Evolutionary conservation across 1,284 basidiomycete species (phyloP).

Genomic region (Cryptococcus floricola): DNA sequence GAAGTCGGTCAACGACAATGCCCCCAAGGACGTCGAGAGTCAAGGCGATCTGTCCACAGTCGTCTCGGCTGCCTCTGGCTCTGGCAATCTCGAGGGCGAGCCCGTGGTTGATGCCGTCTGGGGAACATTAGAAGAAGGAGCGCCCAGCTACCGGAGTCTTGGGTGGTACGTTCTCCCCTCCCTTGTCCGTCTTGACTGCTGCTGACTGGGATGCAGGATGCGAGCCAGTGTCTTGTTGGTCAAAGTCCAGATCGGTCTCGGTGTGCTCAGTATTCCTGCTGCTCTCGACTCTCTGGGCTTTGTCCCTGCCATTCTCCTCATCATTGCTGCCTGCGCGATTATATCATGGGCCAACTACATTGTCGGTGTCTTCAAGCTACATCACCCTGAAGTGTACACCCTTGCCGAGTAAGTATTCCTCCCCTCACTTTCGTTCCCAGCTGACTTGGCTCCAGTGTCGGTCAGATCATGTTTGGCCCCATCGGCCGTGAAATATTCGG

Average conservation of each 20-base stretch:
- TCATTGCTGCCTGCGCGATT: constrained; percentile 40
- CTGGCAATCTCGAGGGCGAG: too few species aligned
- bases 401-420: constrained; percentile 16
- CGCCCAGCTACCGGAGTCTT: constrained; percentile 40
- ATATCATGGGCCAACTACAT: constrained; percentile 38
- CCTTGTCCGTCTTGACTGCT: not conserved
- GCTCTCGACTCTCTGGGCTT: constrained; percentile 34
- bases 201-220: constrained; percentile 19
- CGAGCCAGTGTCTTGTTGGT: constrained; percentile 33
- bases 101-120: constrained; percentile 38
- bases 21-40: too few species aligned
- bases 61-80: too few species aligned
- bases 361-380: constrained; percentile 38
- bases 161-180: constrained; percentile 25
- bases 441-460: constrained; percentile 19
- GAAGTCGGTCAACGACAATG: too few species aligned
- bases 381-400: constrained; percentile 35
- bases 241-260: constrained; percentile 43
- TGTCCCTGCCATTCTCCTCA: constrained; percentile 37
- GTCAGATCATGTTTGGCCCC: constrained; percentile 30
- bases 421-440: not conserved
- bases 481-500: constrained; percentile 35
- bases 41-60: too few species aligned
- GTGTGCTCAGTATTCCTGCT: constrained; percentile 34
- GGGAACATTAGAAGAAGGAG: constrained; percentile 34